Evolutionary conservation across 768 basidiomycete species (phyloP).

Genomic region (Mycena sanguinolenta): DNA sequence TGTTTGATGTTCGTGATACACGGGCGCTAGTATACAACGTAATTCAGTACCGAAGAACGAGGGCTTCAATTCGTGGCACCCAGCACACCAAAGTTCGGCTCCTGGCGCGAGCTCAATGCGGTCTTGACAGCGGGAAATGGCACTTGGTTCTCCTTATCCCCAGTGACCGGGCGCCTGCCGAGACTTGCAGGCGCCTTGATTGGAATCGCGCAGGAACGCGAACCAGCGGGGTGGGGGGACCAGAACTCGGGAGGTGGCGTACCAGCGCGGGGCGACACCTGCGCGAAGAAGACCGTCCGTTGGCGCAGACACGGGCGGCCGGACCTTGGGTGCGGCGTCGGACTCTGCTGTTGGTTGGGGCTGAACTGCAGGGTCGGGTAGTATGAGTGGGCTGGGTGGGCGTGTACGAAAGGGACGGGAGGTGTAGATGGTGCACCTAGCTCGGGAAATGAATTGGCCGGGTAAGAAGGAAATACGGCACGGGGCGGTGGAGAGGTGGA

Average conservation of each 20-base stretch:
- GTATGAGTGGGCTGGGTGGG: slow-evolving; percentile 12
- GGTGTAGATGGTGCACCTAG: background rate
- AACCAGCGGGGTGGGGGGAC: slow-evolving; percentile 34
- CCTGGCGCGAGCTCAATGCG: background rate
- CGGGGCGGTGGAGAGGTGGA: background rate
- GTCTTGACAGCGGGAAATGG: background rate
- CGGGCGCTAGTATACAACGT: too few relatives aligned
- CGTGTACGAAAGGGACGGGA: slow-evolving; percentile 9
- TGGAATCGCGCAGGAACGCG: slow-evolving; percentile 28
- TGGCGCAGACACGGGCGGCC: slow-evolving; percentile 30
- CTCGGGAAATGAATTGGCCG: slow-evolving; percentile 21
- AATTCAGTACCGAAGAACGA: too few relatives aligned
- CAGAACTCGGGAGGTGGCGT: slow-evolving; percentile 19
- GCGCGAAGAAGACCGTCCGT: slow-evolving; percentile 32
- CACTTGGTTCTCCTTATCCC: slow-evolving; percentile 29
- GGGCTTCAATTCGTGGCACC: background rate
- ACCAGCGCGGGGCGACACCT: background rate
- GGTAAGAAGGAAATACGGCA: background rate
- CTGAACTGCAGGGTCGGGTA: slow-evolving; percentile 23
- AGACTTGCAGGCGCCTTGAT: slow-evolving; percentile 27
- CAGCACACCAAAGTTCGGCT: too few relatives aligned
- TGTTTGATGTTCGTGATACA: too few relatives aligned
- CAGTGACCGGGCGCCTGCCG: background rate
- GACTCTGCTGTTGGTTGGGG: slow-evolving; percentile 28
- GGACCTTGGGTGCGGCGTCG: slow-evolving; percentile 19